Evolutionary conservation across 2,329 filamentous ascomycete species (phyloP).

Genomic region (Magnaporthales sp.): DNA sequence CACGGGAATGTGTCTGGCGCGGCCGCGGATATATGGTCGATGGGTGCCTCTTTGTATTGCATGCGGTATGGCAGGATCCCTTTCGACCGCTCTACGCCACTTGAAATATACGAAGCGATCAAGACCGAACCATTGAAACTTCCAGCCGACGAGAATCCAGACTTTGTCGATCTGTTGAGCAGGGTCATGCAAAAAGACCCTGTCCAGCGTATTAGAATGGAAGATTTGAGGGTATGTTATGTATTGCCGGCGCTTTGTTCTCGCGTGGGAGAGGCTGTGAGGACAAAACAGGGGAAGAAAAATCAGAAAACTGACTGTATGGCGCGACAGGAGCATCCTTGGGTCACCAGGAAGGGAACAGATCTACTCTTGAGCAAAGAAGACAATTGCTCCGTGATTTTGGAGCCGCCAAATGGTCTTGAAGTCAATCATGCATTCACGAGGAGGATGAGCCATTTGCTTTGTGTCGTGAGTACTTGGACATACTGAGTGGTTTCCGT

Average conservation of each 20-base stretch:
- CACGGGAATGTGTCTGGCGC: slow-evolving; percentile 83
- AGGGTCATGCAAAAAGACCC: slow-evolving; percentile 80
- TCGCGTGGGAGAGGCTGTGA: too few species aligned
- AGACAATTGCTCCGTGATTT: slow-evolving; percentile 75
- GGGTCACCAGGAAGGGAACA: slow-evolving; percentile 75
- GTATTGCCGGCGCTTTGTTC: not conserved
- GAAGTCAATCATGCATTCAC: slow-evolving; percentile 91
- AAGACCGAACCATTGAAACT: slow-evolving; percentile 58
- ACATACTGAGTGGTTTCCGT: not conserved
- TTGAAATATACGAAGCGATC: slow-evolving; percentile 88
- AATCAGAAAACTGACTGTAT: not conserved
- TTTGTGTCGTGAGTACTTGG: slow-evolving; percentile 64
- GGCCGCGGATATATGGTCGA: slow-evolving; percentile 95
- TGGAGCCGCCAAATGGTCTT: slow-evolving; percentile 79
- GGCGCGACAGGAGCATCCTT: slow-evolving; percentile 65
- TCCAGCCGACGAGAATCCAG: slow-evolving; percentile 52
- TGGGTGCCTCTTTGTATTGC: slow-evolving; percentile 93
- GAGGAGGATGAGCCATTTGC: slow-evolving; percentile 74
- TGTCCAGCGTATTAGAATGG: slow-evolving; percentile 72
- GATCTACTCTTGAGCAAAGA: slow-evolving; percentile 73
- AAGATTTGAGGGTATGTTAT: slow-evolving; percentile 63
- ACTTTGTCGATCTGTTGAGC: slow-evolving; percentile 66
- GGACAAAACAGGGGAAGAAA: not conserved
- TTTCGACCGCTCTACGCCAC: slow-evolving; percentile 68
- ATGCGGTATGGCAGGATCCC: slow-evolving; percentile 82